These are phyloP conservation scores for Lotus japonicus DNA, from an alignment of 306 rosid species.

Conservation along the genomic window DNA sequence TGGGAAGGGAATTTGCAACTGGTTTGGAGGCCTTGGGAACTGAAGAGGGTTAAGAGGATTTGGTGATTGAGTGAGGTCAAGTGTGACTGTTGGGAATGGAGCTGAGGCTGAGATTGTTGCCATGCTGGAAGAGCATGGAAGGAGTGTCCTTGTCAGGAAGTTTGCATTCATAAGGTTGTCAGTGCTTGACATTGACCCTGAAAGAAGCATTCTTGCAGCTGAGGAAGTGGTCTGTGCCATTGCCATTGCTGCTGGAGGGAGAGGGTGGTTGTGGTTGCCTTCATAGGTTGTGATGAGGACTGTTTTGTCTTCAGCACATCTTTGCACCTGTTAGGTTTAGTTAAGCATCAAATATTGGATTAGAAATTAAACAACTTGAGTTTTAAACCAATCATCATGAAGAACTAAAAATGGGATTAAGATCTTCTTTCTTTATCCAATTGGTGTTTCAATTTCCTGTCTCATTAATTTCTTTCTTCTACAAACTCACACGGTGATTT, in stretches of 20 bases:
- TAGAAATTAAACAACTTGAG: neutral
- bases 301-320: conserved; percentile 71
- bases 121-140: conserved; percentile 70
- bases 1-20: conserved; percentile 43
- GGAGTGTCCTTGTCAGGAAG: conserved; percentile 43
- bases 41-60: conserved; percentile 51
- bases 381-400: neutral
- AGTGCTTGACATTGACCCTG: conserved; percentile 72
- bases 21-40: conserved; percentile 33
- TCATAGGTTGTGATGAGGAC: conserved; percentile 77
- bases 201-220: conserved; percentile 67
- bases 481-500: too few species aligned
- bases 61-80: conserved; percentile 67
- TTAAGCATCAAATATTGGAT: neutral
- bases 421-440: too few species aligned
- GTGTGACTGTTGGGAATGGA: conserved; percentile 80
- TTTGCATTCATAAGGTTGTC: conserved; percentile 56
- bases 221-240: conserved; percentile 83
- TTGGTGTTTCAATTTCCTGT: too few species aligned
- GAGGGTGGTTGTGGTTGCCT: conserved; percentile 77
- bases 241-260: conserved; percentile 76
- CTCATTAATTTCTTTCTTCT: too few species aligned
- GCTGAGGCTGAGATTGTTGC: conserved; percentile 86
- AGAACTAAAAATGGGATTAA: too few species aligned
- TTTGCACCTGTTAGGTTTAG: conserved; percentile 68